Base-by-base conservation (phyloP, 352 stramenopile genomes). In the Globisporangium lucens region DNA sequence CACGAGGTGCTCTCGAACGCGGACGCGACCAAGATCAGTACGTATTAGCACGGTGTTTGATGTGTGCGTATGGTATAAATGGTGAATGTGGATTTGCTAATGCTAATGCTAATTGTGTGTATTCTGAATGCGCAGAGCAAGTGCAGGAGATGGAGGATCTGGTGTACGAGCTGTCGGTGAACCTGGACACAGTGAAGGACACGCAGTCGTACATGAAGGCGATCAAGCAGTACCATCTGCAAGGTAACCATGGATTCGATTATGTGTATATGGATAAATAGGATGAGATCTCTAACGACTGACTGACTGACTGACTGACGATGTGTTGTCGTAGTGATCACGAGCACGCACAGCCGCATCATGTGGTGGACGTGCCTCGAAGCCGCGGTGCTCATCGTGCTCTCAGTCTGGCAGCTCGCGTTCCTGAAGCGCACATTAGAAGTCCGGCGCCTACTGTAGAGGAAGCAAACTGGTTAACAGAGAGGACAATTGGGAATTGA, bases 1-100 rank as follows among this genome's bases (percentile, higher is more conserved):
- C 86, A 94, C 69, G 88, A 94, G 55, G 88, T 96, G 75, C 74
- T 96, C 35, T 96, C 88, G 52, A 96, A 96, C 62, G 88, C 88
- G 15, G 88, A 96, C 65, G 86, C 88, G 30, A 89, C 88, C 67
- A 93, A 91, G 69, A 96, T 96, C 82, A 90, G 88, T 95, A 76
- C 79, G 82, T 89, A 27, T 17, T 15, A 46, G 12, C 59, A 22
- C 9, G 41, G 17, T 1, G n/a, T n/a, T 9, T 22, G 5, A 1
- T 58, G 20, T 13, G 6, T 52, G 58, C 33, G 24, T 62, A 15
- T 61, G 38, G 17, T 29, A 1, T n/a, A 41, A 22, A 27, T 24
- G 7, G 49, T n/a, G 27, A 22, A 49, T 4, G 20, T 22, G 33
- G n/a, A 24, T 24, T 5, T 56, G 49, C 49, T 56, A 29, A 56